Evolutionary conservation across 2,329 filamentous ascomycete species (phyloP).

Genomic region (Didymella lethalis): DNA sequence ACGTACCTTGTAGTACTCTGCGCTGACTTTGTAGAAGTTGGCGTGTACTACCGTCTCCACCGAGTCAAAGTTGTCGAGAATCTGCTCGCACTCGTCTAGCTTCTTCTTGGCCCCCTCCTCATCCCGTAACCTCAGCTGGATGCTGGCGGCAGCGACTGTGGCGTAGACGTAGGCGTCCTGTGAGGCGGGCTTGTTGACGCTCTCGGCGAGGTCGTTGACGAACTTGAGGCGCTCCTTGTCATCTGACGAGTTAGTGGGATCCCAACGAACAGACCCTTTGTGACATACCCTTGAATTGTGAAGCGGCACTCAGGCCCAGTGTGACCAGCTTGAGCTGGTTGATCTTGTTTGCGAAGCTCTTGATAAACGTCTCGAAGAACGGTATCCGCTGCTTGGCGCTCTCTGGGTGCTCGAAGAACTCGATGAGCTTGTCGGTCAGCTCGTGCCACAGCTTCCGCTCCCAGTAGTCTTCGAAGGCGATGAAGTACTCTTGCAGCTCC

Average conservation of each 20-base stretch:
- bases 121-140: constrained; percentile 82
- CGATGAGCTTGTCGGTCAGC: constrained; percentile 85
- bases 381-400: constrained; percentile 85
- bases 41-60: constrained; percentile 96
- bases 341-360: constrained; percentile 97
- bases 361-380: constrained; percentile 93
- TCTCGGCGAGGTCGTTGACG: constrained; percentile 80
- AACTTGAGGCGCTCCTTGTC: constrained; percentile 86
- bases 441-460: constrained; percentile 99
- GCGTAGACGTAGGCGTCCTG: constrained; percentile 97
- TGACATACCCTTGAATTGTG: constrained; percentile 75
- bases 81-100: constrained; percentile 84
- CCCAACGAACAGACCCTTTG: not conserved
- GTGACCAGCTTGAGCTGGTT: constrained; percentile 98
- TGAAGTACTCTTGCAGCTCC: constrained; percentile 84
- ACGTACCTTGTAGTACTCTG: constrained; percentile 83
- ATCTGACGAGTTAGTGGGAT: constrained; percentile 63
- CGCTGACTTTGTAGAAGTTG: constrained; percentile 93
- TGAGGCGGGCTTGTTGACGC: constrained; percentile 89
- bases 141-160: constrained; percentile 85
- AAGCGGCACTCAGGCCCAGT: constrained; percentile 84
- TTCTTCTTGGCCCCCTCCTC: constrained; percentile 85
- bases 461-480: constrained; percentile 96
- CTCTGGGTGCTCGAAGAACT: constrained; percentile 84
- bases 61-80: constrained; percentile 90